A percentile compares a stretch with the other conserved stretches of the same genome.
These are phyloP conservation scores for Trapa bicornis DNA, from an alignment of 345 rosid genomes.

Conservation along the genomic window DNA sequence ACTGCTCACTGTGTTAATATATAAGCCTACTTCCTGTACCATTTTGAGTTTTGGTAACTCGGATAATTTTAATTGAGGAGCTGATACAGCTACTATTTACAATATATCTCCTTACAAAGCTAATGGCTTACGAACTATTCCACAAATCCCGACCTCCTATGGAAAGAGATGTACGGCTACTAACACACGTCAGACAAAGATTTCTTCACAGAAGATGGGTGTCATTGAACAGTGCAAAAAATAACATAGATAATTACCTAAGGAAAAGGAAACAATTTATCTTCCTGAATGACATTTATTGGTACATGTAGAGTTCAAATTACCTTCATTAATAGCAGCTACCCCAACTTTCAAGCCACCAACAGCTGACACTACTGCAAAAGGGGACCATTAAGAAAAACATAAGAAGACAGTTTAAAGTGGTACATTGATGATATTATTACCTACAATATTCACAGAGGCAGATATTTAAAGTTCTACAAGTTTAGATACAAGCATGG, in stretches of 20 bases:
- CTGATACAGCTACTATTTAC: too few species aligned
- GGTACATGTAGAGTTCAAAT: constrained; percentile 3
- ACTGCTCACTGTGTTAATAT: neutral
- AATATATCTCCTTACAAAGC: too few species aligned
- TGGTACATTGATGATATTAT: neutral
- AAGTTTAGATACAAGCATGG: neutral
- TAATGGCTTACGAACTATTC: too few species aligned
- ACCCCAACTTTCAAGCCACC: constrained; percentile 89
- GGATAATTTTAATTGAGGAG: too few species aligned
- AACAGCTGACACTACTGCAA: constrained; percentile 92
- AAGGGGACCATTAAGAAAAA: constrained; percentile 11
- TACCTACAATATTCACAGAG: neutral
- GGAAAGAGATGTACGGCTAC: too few species aligned
- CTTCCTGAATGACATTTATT: neutral
- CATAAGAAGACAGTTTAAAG: constrained; percentile 10
- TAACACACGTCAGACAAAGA: too few species aligned
- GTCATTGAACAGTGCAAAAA: too few species aligned
- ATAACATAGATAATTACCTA: too few species aligned
- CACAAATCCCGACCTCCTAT: too few species aligned
- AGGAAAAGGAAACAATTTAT: neutral
- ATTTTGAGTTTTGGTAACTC: too few species aligned
- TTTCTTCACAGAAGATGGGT: too few species aligned
- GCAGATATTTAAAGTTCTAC: neutral
- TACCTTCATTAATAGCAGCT: constrained; percentile 67
- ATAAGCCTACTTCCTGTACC: too few species aligned